Evolutionary conservation across 2,329 filamentous ascomycete species (phyloP).

Genomic region (Aspergillus awamori): DNA sequence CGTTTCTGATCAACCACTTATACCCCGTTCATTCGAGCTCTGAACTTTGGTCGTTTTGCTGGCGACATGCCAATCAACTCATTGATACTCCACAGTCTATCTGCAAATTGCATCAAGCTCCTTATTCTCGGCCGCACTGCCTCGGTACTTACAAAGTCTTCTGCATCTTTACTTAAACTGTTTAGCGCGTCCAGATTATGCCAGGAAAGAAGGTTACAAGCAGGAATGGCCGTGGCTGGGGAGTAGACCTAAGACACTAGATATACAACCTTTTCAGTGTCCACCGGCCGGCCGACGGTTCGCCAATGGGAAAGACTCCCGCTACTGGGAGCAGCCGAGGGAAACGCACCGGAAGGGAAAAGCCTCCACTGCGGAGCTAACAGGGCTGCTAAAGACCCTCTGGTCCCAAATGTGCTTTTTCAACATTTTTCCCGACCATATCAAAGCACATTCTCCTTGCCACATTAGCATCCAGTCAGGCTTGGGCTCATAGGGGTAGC

Average conservation of each 20-base stretch:
- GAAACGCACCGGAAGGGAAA: background rate
- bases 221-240: background rate
- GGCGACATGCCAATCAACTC: too few species aligned
- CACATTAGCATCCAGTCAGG: background rate
- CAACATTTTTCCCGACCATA: background rate
- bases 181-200: conserved; percentile 13
- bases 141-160: conserved; percentile 1
- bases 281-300: background rate
- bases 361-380: conserved; percentile 4
- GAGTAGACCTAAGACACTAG: background rate
- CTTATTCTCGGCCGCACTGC: background rate
- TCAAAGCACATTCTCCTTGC: background rate
- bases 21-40: too few species aligned
- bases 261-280: too few species aligned
- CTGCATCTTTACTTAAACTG: conserved; percentile 21
- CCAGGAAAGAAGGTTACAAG: conserved; percentile 1
- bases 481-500: background rate
- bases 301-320: conserved; percentile 1
- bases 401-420: background rate
- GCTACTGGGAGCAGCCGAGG: background rate
- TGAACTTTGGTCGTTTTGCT: too few species aligned
- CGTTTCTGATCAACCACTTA: too few species aligned
- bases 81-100: too few species aligned
- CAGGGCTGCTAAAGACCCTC: conserved; percentile 2
- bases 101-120: too few species aligned